phyloP scores from a whole-genome alignment of 768 basidiomycete genomes.

The Rickenella mellea region DNA sequence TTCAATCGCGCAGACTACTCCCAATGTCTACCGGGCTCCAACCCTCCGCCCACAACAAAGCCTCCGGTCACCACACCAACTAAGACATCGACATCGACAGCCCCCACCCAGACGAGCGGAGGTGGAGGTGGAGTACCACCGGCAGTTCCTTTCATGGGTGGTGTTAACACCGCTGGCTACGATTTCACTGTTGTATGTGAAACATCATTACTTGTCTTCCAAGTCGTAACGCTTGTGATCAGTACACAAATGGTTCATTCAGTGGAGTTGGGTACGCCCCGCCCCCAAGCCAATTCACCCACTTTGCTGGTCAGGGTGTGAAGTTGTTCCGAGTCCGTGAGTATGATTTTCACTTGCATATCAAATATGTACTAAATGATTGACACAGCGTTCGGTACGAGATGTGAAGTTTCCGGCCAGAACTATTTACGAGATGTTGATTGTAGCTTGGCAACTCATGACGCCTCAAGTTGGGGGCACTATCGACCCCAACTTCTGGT shows the following conservation, averaged over 20 bases:
- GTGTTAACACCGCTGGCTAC: constrained; percentile 41
- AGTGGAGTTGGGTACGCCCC: constrained; percentile 26
- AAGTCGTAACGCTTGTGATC: neutral
- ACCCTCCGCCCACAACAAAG: constrained; percentile 6
- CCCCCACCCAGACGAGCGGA: constrained; percentile 11
- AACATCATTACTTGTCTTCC: constrained; percentile 1
- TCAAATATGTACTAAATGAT: neutral
- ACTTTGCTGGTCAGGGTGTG: constrained; percentile 39
- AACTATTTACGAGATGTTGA: no score
- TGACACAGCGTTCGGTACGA: constrained; percentile 20
- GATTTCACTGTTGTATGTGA: constrained; percentile 33
- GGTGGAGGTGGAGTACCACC: neutral
- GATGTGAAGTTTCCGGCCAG: no score
- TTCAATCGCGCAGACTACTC: constrained; percentile 18
- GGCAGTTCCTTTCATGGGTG: constrained; percentile 33
- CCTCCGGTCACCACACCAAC: no score
- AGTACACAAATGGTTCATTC: constrained; percentile 38
- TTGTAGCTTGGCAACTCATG: constrained; percentile 43
- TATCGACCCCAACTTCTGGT: constrained; percentile 35
- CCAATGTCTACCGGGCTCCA: constrained; percentile 19
- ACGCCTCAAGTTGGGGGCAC: constrained; percentile 38
- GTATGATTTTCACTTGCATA: constrained; percentile 7
- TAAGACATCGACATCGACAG: constrained; percentile 6
- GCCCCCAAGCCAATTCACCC: constrained; percentile 33
- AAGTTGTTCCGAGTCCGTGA: constrained; percentile 37